Percentiles rank a stretch among this genome's conserved stretches.
Conservation (phyloP, 805 yeast genomes). For the Naumovozyma baii region DNA sequence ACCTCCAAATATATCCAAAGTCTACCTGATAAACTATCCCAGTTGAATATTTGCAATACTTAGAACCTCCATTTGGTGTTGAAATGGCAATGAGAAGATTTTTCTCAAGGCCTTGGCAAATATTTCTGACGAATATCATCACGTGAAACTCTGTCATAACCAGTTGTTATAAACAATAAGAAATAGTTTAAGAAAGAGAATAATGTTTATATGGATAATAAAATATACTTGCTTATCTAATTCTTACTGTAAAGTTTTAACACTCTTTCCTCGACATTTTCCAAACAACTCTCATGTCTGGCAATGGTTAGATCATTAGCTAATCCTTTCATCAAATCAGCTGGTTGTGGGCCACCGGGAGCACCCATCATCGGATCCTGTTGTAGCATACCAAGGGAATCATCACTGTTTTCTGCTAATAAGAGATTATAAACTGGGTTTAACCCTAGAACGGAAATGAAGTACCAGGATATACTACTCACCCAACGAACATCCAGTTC, state of each 20-base stretch:
- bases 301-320: constrained; percentile 66
- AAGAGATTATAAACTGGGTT: constrained; percentile 67
- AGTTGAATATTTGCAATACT: no score
- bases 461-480: constrained; percentile 91
- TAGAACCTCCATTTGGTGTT: no score
- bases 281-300: constrained; percentile 45
- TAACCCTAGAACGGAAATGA: constrained; percentile 77
- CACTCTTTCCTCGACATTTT: constrained; percentile 54
- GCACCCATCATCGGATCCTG: constrained; percentile 7
- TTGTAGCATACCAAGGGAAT: constrained; percentile 22
- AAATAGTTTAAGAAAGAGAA: no score
- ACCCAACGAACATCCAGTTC: constrained; percentile 90
- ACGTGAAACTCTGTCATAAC: no score
- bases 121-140: no score
- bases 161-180: no score
- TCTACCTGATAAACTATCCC: not conserved
- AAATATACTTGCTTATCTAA: not conserved
- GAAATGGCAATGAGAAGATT: not conserved
- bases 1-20: not conserved
- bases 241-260: constrained; percentile 14
- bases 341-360: constrained; percentile 42
- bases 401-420: constrained; percentile 29
- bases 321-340: constrained; percentile 54
- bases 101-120: no score
- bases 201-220: not conserved